Evolutionary conservation across 805 yeast species (phyloP).

Genomic region (Ascoidea rubescens): DNA sequence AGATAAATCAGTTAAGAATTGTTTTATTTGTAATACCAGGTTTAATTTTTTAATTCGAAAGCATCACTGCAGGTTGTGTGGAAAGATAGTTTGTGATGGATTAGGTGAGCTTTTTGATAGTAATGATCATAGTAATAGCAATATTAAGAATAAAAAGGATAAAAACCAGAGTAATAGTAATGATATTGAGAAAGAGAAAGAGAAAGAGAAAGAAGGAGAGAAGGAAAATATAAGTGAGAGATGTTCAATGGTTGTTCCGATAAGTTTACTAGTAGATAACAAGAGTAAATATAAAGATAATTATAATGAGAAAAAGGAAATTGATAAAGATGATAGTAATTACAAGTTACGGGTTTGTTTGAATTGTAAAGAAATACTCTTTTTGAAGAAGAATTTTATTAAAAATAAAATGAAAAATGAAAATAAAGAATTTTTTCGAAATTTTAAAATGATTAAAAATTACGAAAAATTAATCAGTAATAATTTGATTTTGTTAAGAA

Average conservation of each 20-base stretch:
- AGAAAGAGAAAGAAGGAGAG: not conserved
- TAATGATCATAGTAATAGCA: not conserved
- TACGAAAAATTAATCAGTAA: not conserved
- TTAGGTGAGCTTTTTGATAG: not conserved
- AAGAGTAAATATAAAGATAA: not conserved
- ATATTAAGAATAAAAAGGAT: not conserved
- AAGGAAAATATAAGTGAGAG: not conserved
- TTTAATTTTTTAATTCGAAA: constrained; percentile 41
- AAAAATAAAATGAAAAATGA: not conserved
- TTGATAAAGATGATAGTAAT: not conserved
- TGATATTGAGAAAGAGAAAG: too few species aligned
- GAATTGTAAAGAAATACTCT: too few species aligned
- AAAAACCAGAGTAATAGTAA: not conserved
- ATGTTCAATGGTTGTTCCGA: not conserved
- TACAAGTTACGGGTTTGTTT: too few species aligned
- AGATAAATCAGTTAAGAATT: constrained; percentile 15
- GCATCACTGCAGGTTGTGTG: constrained; percentile 62
- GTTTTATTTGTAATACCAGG: constrained; percentile 30
- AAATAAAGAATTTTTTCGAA: not conserved
- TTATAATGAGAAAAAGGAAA: not conserved
- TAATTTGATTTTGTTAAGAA: too few species aligned
- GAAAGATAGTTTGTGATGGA: constrained; percentile 41
- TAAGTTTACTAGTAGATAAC: not conserved
- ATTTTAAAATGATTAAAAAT: too few species aligned
- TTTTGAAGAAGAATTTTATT: too few species aligned